Conservation (phyloP, 1,284 basidiomycete genomes). For the Naganishia liquefaciens region DNA sequence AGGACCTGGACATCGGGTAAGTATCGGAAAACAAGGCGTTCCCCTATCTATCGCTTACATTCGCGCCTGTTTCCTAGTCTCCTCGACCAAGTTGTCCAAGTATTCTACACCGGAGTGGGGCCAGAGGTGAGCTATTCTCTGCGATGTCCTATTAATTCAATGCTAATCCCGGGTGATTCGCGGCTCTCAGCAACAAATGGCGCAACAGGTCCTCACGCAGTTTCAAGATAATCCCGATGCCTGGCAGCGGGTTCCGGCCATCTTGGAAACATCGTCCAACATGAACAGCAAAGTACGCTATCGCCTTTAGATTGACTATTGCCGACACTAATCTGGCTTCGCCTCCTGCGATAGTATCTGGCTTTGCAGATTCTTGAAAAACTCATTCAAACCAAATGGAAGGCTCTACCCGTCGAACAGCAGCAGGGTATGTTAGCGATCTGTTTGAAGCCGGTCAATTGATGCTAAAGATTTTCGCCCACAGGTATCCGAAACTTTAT, state of each 20-base stretch:
- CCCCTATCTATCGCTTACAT: conserved; percentile 1
- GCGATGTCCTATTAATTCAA: background rate
- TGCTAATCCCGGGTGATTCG: conserved; percentile 5
- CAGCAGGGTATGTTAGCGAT: conserved; percentile 66
- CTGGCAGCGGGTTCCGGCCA: conserved; percentile 95
- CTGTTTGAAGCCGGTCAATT: no score
- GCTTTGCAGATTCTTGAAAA: conserved; percentile 93
- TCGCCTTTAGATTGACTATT: background rate
- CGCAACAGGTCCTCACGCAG: conserved; percentile 86
- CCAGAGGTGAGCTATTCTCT: conserved; percentile 62
- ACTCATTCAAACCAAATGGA: conserved; percentile 93
- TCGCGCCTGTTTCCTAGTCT: conserved; percentile 53
- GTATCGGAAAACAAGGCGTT: conserved; percentile 1
- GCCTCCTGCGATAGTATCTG: conserved; percentile 68
- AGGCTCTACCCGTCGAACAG: conserved; percentile 90
- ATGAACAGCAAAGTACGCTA: conserved; percentile 82
- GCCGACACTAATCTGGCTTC: conserved; percentile 8
- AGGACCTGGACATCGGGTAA: conserved; percentile 73
- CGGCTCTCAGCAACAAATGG: conserved; percentile 74
- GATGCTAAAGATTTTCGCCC: conserved; percentile 6
- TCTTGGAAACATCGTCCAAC: conserved; percentile 81
- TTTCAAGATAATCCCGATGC: conserved; percentile 97
- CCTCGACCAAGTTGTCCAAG: conserved; percentile 80
- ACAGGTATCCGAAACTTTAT: conserved; percentile 95
- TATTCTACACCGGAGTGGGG: conserved; percentile 77